phyloP scores from a whole-genome alignment of 345 rosid species.

The Corchorus olitorius region DNA sequence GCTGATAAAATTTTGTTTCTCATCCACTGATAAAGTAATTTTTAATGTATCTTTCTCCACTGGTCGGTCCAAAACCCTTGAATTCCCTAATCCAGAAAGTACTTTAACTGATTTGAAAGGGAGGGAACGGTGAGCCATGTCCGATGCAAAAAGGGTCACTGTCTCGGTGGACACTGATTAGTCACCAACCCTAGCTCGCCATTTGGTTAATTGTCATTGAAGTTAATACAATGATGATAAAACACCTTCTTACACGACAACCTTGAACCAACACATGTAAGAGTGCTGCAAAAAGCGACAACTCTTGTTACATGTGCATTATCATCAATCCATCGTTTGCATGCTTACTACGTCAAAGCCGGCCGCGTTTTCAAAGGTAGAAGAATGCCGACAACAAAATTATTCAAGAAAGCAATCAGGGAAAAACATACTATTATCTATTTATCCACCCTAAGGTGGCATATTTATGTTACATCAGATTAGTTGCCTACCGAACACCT shows the following conservation, averaged over 20 bases:
- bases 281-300: background rate
- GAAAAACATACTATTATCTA: background rate
- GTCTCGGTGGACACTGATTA: background rate
- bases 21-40: background rate
- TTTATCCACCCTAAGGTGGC: slow-evolving; percentile 28
- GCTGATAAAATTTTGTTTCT: background rate
- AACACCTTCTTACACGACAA: background rate
- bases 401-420: background rate
- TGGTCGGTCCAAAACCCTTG: background rate
- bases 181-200: background rate
- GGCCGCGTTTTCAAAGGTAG: background rate
- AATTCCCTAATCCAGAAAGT: background rate
- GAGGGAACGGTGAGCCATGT: background rate
- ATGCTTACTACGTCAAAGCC: background rate
- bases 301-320: background rate
- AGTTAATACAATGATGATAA: no score
- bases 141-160: background rate
- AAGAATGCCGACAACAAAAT: background rate
- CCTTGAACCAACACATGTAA: background rate
- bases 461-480: slow-evolving; percentile 17
- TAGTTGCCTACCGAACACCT: slow-evolving; percentile 21
- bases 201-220: no score
- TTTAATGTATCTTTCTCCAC: no score
- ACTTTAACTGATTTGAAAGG: background rate
- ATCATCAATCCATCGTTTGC: background rate